A percentile compares a stretch with the other conserved stretches of the same genome.
Conservation (phyloP, 2,329 filamentous ascomycete species). For the Ilyonectria destructans region DNA sequence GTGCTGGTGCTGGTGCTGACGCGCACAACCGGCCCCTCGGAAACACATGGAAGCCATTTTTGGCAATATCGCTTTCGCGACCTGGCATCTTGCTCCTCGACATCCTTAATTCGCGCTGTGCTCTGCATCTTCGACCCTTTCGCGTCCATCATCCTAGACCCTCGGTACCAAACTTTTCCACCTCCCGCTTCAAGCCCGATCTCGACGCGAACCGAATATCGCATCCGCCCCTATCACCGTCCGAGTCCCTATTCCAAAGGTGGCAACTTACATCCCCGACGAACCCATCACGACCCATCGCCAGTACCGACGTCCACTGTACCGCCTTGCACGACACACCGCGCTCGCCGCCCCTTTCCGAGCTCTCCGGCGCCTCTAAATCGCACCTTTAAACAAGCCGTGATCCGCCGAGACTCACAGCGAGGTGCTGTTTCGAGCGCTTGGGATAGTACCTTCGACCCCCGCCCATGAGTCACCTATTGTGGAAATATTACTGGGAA, state of each 20-base stretch:
- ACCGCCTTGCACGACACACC: conserved; percentile 11
- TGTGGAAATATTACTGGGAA: conserved; percentile 98
- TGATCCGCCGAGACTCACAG: conserved; percentile 87
- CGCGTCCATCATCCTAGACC: conserved; percentile 12
- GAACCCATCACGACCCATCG: conserved; percentile 35
- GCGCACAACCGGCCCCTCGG: conserved; percentile 42
- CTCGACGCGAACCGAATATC: conserved; percentile 21
- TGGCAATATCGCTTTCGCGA: conserved; percentile 19
- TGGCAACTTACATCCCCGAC: conserved; percentile 45
- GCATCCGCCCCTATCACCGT: conserved; percentile 30
- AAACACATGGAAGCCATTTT: conserved; percentile 28
- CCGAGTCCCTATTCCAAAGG: conserved; percentile 34
- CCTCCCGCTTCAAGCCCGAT: neutral
- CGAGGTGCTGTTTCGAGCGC: conserved; percentile 82
- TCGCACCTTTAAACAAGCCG: conserved; percentile 92
- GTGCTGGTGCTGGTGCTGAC: conserved; percentile 41
- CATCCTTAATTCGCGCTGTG: conserved; percentile 30
- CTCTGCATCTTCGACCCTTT: conserved; percentile 7
- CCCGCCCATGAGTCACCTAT: conserved; percentile 89
- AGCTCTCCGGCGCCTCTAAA: conserved; percentile 56
- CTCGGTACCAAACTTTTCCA: neutral
- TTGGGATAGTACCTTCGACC: conserved; percentile 55
- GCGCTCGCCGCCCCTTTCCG: conserved; percentile 16
- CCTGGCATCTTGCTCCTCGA: conserved; percentile 23
- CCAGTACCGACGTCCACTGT: conserved; percentile 24